Conservation (phyloP, 306 rosid genomes). For the Quercus glauca region DNA sequence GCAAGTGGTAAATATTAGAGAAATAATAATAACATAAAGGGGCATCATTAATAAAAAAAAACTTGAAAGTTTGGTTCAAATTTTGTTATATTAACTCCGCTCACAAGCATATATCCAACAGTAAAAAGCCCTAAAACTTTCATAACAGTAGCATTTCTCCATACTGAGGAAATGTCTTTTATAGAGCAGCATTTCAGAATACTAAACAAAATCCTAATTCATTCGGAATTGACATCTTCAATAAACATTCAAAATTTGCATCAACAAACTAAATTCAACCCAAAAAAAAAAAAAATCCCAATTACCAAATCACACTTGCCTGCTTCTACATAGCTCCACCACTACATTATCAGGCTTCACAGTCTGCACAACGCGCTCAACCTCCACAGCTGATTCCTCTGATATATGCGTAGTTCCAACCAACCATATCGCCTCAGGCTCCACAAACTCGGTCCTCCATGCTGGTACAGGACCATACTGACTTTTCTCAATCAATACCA, state of each 20-base stretch:
- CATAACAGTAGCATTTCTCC: neutral
- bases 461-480: constrained; percentile 71
- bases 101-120: no score
- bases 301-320: constrained; percentile 44
- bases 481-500: constrained; percentile 74
- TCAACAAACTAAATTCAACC: neutral
- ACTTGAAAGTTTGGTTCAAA: no score
- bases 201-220: neutral
- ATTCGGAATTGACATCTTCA: neutral
- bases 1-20: no score
- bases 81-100: no score
- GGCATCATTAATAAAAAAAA: no score
- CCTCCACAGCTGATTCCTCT: constrained; percentile 54
- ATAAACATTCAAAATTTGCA: neutral
- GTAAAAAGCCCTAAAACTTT: neutral
- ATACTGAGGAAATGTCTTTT: no score
- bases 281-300: neutral
- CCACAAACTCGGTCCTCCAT: constrained; percentile 73
- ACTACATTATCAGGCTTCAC: constrained; percentile 78
- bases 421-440: constrained; percentile 73
- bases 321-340: constrained; percentile 91
- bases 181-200: neutral
- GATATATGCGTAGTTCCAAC: constrained; percentile 71
- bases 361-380: constrained; percentile 62
- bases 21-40: neutral